Conservation (phyloP, 768 basidiomycete genomes). For the Tephrocybe sp. region DNA sequence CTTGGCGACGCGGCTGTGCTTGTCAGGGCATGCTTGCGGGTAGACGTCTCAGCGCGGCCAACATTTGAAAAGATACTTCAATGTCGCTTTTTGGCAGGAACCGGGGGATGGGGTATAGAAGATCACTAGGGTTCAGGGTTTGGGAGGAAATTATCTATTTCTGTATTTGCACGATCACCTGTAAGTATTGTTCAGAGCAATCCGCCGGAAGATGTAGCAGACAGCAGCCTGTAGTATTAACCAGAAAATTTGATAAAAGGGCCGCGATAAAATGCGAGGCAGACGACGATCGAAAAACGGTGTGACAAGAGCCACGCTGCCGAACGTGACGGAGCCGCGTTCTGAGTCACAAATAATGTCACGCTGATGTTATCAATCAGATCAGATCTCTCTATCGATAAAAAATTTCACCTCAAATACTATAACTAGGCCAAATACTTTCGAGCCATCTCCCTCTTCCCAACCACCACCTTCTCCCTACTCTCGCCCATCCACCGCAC, state of each 20-base stretch:
- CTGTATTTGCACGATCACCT: constrained; percentile 10
- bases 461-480: constrained; percentile 49
- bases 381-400: constrained; percentile 60
- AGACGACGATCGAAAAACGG: not conserved
- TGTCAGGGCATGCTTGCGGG: constrained; percentile 80
- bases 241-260: not conserved
- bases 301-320: not conserved
- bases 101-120: constrained; percentile 67
- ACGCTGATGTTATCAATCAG: constrained; percentile 52
- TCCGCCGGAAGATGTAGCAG: constrained; percentile 3
- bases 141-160: constrained; percentile 6
- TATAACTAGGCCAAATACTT: constrained; percentile 65
- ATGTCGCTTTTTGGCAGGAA: constrained; percentile 78
- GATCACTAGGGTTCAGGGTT: constrained; percentile 20
- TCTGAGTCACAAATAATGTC: constrained; percentile 30
- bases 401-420: constrained; percentile 52
- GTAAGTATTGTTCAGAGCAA: constrained; percentile 3
- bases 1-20: constrained; percentile 84
- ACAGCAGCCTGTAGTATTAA: constrained; percentile 10
- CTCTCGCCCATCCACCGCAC: constrained; percentile 30
- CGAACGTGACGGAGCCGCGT: constrained; percentile 24
- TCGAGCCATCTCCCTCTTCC: constrained; percentile 38
- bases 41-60: constrained; percentile 78
- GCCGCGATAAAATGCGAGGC: not conserved
- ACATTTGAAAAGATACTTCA: constrained; percentile 82